These are phyloP conservation scores for Forsythia suspensa DNA, from an alignment of 257 asterid genomes.

Conservation along the genomic window DNA sequence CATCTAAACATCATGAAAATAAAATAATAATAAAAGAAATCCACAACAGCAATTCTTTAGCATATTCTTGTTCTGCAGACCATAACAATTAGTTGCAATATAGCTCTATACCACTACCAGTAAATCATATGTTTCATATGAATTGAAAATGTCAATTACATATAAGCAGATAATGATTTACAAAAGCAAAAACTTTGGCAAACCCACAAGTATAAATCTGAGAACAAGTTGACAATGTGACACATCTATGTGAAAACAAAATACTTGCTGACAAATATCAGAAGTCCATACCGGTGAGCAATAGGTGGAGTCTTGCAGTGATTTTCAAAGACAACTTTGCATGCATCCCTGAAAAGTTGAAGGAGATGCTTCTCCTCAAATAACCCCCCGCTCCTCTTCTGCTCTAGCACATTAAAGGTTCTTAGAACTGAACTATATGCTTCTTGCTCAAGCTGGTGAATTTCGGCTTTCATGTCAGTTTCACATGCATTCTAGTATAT, in stretches of 20 bases:
- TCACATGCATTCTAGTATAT: constrained; percentile 50
- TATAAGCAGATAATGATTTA: not conserved
- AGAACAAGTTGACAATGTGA: not conserved
- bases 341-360: constrained; percentile 77
- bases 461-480: constrained; percentile 71
- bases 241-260: not conserved
- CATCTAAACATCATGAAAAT: not conserved
- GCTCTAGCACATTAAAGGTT: constrained; percentile 83
- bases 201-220: not conserved
- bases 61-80: constrained; percentile 10
- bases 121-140: not conserved
- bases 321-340: constrained; percentile 91
- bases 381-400: constrained; percentile 86
- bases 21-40: not conserved
- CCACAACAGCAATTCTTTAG: not conserved
- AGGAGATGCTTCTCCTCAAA: constrained; percentile 88
- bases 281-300: constrained; percentile 78
- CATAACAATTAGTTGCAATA: not conserved
- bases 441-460: constrained; percentile 94
- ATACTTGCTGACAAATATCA: constrained; percentile 4
- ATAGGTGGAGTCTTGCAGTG: constrained; percentile 86
- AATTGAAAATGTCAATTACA: too few species aligned
- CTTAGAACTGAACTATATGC: constrained; percentile 83
- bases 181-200: not conserved
- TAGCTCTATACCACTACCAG: not conserved